These are phyloP conservation scores for Diaporthe velutina DNA, from an alignment of 2,329 filamentous ascomycete genomes.

Conservation along the genomic window DNA sequence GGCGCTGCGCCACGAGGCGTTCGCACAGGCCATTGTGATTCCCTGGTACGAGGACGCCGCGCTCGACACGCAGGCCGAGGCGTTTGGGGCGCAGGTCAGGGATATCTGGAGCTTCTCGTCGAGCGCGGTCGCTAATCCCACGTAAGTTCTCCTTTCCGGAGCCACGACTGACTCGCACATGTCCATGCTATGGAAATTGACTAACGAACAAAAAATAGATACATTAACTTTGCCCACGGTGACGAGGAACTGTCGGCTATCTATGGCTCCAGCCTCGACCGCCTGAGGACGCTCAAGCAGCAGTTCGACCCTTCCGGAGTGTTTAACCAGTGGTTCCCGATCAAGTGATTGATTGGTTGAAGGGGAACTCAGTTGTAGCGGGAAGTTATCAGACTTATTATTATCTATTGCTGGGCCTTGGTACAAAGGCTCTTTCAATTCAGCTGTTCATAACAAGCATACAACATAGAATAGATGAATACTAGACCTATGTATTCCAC, in stretches of 20 bases:
- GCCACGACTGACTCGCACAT: background rate
- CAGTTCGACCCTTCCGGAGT: slow-evolving; percentile 60
- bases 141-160: slow-evolving; percentile 16
- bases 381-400: background rate
- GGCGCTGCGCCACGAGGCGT: slow-evolving; percentile 40
- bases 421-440: no score
- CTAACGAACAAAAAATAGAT: slow-evolving; percentile 42
- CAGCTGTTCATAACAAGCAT: no score
- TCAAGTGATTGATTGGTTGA: background rate
- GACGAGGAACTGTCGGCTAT: slow-evolving; percentile 55
- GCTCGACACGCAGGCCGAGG: slow-evolving; percentile 50
- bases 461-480: no score
- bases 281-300: slow-evolving; percentile 59
- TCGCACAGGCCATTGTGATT: slow-evolving; percentile 52
- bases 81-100: slow-evolving; percentile 49
- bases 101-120: slow-evolving; percentile 42
- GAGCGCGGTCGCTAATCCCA: background rate
- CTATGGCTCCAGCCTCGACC: slow-evolving; percentile 60
- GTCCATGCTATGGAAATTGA: background rate
- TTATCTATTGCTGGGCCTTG: no score
- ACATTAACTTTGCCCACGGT: slow-evolving; percentile 67
- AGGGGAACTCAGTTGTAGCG: background rate
- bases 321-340: slow-evolving; percentile 48
- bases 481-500: background rate
- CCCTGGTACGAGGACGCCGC: slow-evolving; percentile 54